Conservation (phyloP, 306 rosid species). For the Medicago ruthenica region DNA sequence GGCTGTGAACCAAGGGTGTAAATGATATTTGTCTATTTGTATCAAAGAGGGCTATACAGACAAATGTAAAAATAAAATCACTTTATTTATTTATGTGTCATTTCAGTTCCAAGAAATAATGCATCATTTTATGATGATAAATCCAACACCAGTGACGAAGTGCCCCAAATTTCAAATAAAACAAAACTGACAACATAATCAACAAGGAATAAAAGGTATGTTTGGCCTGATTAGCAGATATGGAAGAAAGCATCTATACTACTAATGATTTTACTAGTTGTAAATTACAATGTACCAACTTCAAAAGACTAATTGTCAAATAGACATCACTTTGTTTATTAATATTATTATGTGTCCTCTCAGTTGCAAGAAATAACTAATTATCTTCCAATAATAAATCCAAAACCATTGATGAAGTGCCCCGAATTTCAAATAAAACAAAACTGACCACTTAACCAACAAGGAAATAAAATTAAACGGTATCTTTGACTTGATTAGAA, state of each 20-base stretch:
- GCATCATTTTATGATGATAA: background rate
- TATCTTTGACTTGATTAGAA: background rate
- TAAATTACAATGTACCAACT: slow-evolving; percentile 22
- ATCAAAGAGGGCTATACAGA: background rate
- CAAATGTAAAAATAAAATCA: slow-evolving; percentile 1
- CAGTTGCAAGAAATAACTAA: too few relatives aligned
- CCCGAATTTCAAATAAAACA: too few relatives aligned
- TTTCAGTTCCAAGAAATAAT: background rate
- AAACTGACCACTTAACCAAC: background rate
- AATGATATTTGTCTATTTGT: slow-evolving; percentile 2
- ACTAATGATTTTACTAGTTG: background rate
- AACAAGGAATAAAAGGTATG: slow-evolving; percentile 23
- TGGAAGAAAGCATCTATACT: slow-evolving; percentile 23
- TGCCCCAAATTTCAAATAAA: slow-evolving; percentile 12
- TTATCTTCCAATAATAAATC: too few relatives aligned
- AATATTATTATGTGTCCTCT: too few relatives aligned
- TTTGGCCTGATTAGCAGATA: background rate
- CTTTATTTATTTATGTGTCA: background rate
- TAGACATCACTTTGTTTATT: background rate
- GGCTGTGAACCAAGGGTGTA: background rate
- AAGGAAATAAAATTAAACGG: slow-evolving; percentile 20
- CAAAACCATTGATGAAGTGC: too few relatives aligned
- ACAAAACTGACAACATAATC: slow-evolving; percentile 24
- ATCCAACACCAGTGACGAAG: slow-evolving; percentile 2
- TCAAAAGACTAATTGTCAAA: slow-evolving; percentile 19